Percentiles rank a stretch among this genome's conserved stretches.
phyloP scores from a whole-genome alignment of 2,329 filamentous ascomycete genomes.

The Sclerotinia borealis region DNA sequence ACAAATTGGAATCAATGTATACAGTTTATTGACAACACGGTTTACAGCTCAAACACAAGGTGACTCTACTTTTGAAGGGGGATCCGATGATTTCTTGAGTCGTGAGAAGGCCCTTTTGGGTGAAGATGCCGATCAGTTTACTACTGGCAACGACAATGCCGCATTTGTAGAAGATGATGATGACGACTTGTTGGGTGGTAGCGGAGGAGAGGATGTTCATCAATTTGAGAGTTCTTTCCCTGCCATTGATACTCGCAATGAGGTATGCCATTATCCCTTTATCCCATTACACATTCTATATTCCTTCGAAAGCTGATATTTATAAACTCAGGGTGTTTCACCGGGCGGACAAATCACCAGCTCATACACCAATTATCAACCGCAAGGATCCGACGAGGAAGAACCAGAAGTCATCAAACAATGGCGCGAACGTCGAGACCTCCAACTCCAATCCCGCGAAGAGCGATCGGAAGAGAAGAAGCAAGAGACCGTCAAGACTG shows the following conservation, averaged over 20 bases:
- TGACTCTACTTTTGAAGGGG: constrained; percentile 45
- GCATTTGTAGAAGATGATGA: constrained; percentile 59
- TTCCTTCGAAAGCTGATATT: neutral
- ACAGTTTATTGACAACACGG: constrained; percentile 16
- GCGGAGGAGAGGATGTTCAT: constrained; percentile 35
- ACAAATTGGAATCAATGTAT: constrained; percentile 1
- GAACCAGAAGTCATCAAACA: constrained; percentile 84
- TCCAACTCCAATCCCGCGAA: constrained; percentile 74
- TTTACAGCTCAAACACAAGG: constrained; percentile 54
- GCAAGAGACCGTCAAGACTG: constrained; percentile 78
- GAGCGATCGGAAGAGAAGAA: constrained; percentile 79
- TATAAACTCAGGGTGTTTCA: constrained; percentile 53
- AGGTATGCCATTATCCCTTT: constrained; percentile 48
- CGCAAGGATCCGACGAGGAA: constrained; percentile 56
- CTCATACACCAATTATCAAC: constrained; percentile 33
- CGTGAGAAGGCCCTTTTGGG: constrained; percentile 85
- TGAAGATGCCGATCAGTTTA: constrained; percentile 89
- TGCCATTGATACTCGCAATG: constrained; percentile 61
- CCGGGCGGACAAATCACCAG: constrained; percentile 78
- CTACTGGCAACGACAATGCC: constrained; percentile 64
- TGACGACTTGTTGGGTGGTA: constrained; percentile 65
- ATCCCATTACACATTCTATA: neutral
- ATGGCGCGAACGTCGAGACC: constrained; percentile 88
- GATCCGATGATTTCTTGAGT: constrained; percentile 76
- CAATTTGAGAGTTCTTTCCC: constrained; percentile 87